Percentiles rank a stretch among this genome's conserved stretches.
These are phyloP conservation scores for Cyclotella atomus DNA, from an alignment of 108 stramenopile genomes.

Conservation along the genomic window DNA sequence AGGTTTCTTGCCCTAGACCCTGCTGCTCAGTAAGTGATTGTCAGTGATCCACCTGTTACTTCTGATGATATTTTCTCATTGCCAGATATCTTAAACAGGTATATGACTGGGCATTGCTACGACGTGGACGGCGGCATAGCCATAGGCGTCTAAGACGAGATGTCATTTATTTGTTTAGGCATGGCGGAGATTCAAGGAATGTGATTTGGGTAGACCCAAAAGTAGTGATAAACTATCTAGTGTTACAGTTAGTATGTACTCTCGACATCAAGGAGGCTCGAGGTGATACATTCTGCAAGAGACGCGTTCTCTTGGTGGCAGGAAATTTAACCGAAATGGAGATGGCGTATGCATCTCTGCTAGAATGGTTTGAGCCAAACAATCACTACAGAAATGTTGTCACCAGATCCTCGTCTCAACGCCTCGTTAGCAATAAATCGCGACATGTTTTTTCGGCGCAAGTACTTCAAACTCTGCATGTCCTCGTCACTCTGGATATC, in stretches of 20 bases:
- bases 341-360: background rate
- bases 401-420: conserved; percentile 75
- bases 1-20: conserved; percentile 60
- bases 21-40: conserved; percentile 33
- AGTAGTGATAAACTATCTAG: conserved; percentile 2
- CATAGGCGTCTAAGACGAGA: conserved; percentile 41
- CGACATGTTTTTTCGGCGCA: conserved; percentile 66
- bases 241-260: conserved; percentile 2
- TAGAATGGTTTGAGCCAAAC: conserved; percentile 71
- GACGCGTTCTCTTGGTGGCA: conserved; percentile 1
- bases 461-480: conserved; percentile 31
- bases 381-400: conserved; percentile 86
- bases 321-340: background rate
- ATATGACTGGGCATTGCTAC: conserved; percentile 63
- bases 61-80: background rate
- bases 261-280: background rate
- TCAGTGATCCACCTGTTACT: background rate
- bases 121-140: conserved; percentile 77
- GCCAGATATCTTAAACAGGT: background rate
- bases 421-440: conserved; percentile 78
- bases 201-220: background rate
- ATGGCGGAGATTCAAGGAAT: background rate
- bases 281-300: background rate
- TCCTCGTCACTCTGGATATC: conserved; percentile 39
- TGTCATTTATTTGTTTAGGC: background rate